Evolutionary conservation across 2,329 filamentous ascomycete species (phyloP).

Genomic region (Knoxdaviesia proteae): DNA sequence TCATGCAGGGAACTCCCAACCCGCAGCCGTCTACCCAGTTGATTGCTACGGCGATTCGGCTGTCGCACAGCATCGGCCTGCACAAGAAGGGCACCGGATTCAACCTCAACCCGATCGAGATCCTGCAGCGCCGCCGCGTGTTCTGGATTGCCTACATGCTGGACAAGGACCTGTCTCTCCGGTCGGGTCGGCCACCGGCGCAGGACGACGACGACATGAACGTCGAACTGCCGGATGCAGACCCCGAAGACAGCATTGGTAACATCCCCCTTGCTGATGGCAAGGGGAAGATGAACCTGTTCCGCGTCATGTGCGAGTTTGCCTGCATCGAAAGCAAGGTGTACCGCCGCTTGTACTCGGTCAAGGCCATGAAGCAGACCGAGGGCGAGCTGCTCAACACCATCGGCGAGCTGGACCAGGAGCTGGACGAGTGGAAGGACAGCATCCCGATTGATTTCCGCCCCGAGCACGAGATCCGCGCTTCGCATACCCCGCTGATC

Average conservation of each 20-base stretch:
- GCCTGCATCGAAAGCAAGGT: conserved; percentile 82
- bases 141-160: conserved; percentile 48
- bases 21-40: conserved; percentile 86
- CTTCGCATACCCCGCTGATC: conserved; percentile 79
- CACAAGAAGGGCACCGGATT: conserved; percentile 88
- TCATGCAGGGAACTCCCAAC: conserved; percentile 90
- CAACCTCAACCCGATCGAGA: conserved; percentile 80
- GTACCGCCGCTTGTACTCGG: conserved; percentile 82
- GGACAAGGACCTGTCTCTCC: conserved; percentile 40
- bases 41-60: conserved; percentile 71
- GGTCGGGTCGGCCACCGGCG: conserved; percentile 36
- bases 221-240: conserved; percentile 77
- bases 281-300: conserved; percentile 84
- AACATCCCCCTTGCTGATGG: conserved; percentile 81
- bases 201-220: conserved; percentile 66
- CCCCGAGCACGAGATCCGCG: conserved; percentile 92
- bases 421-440: conserved; percentile 91
- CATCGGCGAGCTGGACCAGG: conserved; percentile 80
- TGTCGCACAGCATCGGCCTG: conserved; percentile 84
- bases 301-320: conserved; percentile 81
- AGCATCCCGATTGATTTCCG: conserved; percentile 85
- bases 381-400: conserved; percentile 87
- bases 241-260: conserved; percentile 80
- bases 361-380: conserved; percentile 75
- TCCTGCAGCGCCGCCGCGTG: conserved; percentile 59